Evolutionary conservation across 805 yeast genomes (phyloP).

Genomic region (Hanseniaspora thailandica): DNA sequence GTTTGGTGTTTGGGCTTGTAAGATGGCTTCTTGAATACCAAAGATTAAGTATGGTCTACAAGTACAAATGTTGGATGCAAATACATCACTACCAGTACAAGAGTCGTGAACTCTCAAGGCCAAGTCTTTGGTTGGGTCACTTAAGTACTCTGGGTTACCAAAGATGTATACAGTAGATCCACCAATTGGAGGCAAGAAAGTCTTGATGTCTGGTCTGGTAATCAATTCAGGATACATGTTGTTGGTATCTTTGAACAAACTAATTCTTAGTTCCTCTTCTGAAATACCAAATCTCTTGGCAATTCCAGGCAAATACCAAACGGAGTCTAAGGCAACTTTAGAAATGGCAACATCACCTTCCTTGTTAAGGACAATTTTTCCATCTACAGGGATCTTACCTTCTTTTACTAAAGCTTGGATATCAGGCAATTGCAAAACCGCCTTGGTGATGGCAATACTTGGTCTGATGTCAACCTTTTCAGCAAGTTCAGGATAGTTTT

Average conservation of each 20-base stretch:
- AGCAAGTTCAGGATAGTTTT: conserved; percentile 17
- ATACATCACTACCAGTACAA: conserved; percentile 61
- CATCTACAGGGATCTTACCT: conserved; percentile 48
- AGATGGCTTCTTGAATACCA: conserved; percentile 57
- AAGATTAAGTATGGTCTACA: conserved; percentile 57
- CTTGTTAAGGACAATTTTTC: conserved; percentile 45
- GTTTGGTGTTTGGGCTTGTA: conserved; percentile 50
- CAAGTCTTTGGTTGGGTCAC: conserved; percentile 40
- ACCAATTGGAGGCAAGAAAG: conserved; percentile 58
- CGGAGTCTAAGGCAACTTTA: conserved; percentile 59
- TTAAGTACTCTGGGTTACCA: conserved; percentile 45
- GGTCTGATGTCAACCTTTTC: conserved; percentile 50
- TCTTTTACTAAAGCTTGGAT: conserved; percentile 43
- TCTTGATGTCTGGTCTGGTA: conserved; percentile 56
- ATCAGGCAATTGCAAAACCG: conserved; percentile 50
- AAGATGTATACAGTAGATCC: conserved; percentile 56
- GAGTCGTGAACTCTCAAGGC: conserved; percentile 58
- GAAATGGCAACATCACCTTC: conserved; percentile 52
- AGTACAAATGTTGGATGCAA: conserved; percentile 57
- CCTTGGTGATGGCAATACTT: conserved; percentile 55
- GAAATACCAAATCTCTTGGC: conserved; percentile 50
- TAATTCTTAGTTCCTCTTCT: conserved; percentile 45
- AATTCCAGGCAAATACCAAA: conserved; percentile 60
- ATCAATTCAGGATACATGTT: conserved; percentile 61
- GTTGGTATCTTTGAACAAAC: conserved; percentile 56